These are phyloP conservation scores for Melastoma malabathricum DNA, from an alignment of 345 rosid species.

Conservation along the genomic window DNA sequence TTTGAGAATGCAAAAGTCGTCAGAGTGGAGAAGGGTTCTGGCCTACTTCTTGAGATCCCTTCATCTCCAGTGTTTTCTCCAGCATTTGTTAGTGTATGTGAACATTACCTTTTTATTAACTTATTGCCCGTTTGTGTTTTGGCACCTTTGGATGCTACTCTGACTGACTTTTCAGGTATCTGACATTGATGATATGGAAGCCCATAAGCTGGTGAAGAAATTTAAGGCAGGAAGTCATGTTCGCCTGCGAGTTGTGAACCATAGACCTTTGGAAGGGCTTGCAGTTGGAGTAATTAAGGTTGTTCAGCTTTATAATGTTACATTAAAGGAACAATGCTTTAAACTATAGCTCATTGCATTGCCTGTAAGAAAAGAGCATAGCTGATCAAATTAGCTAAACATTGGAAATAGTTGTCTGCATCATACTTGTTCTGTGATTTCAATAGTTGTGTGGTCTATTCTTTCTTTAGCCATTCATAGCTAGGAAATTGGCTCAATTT, in stretches of 20 bases:
- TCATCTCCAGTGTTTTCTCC: conserved; percentile 48
- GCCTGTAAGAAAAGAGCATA: no score
- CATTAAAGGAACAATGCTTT: not conserved
- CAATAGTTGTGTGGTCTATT: no score
- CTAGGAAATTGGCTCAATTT: no score
- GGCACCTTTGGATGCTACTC: conserved; percentile 9
- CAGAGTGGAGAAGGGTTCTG: conserved; percentile 69
- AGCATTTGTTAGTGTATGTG: conserved; percentile 74
- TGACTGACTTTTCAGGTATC: conserved; percentile 35
- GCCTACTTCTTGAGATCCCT: conserved; percentile 85
- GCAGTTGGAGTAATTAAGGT: conserved; percentile 89
- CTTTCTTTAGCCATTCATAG: no score
- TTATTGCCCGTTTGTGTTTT: not conserved
- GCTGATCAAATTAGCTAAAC: no score
- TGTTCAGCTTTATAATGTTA: not conserved
- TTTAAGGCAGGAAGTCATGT: conserved; percentile 61
- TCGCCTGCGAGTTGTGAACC: conserved; percentile 81
- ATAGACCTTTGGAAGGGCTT: conserved; percentile 85
- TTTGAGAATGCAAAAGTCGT: conserved; percentile 72
- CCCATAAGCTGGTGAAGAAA: conserved; percentile 58
- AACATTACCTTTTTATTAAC: conserved; percentile 1
- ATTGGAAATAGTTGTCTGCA: no score
- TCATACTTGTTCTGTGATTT: no score
- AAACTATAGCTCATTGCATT: no score
- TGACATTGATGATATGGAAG: conserved; percentile 80